Conservation (phyloP, 2,329 filamentous ascomycete species). For the Colletotrichum spinosum region DNA sequence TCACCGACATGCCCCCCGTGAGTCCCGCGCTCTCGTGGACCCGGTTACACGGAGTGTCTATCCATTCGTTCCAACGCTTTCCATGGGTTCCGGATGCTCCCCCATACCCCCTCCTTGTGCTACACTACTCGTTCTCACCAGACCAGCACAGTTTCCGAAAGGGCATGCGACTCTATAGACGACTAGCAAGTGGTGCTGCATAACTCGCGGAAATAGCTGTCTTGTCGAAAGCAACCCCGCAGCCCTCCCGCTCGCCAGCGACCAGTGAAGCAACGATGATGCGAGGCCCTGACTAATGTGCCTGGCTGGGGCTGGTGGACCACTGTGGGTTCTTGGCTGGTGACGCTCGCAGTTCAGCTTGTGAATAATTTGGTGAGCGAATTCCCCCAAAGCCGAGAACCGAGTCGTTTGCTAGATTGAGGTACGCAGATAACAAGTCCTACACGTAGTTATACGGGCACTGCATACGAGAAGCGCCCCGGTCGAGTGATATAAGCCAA, state of each 20-base stretch:
- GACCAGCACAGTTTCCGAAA: background rate
- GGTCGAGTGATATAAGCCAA: slow-evolving; percentile 10
- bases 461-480: background rate
- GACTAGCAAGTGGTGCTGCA: background rate
- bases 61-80: too few species aligned
- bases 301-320: slow-evolving; percentile 8
- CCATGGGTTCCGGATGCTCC: too few species aligned
- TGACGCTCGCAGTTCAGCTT: too few species aligned
- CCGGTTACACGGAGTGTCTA: too few species aligned
- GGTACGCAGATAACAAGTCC: background rate
- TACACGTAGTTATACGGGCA: background rate
- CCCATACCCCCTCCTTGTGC: too few species aligned
- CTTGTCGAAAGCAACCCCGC: slow-evolving; percentile 8
- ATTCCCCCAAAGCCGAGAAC: background rate
- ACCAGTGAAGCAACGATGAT: slow-evolving; percentile 27
- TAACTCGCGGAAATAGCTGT: slow-evolving; percentile 2
- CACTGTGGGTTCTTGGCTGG: slow-evolving; percentile 30
- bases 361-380: too few species aligned
- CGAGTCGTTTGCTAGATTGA: slow-evolving; percentile 7
- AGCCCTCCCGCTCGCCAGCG: background rate
- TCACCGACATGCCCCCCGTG: too few species aligned
- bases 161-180: background rate
- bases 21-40: too few species aligned
- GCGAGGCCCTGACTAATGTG: slow-evolving; percentile 35
- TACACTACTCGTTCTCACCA: slow-evolving; percentile 4